Evolutionary conservation across 306 rosid genomes (phyloP), one percentile per base, ranked within the genome.

Genomic region (Cucurbita argyrosperma): DNA sequence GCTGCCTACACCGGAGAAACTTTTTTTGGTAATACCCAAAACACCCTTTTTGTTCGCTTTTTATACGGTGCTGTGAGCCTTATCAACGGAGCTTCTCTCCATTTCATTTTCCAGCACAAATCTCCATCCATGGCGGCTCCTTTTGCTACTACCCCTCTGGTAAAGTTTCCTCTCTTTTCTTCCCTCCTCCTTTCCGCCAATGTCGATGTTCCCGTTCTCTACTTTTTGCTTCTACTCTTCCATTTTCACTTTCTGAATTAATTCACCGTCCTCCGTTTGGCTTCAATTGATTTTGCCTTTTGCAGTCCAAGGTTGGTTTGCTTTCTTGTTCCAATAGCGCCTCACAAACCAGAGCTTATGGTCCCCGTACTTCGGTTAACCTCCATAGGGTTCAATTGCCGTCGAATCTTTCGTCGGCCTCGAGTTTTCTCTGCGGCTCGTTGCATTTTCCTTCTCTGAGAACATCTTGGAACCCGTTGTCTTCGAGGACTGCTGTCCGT

Each of bases 101-200:
- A 8, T 23, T 57, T 56, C 62, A 56, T 37, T 55, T 55, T 62
- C 23, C 6, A 37, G 70, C 60, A 23, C 59, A 11, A 53, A 71
- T 65, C 68, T 43, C 23, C 79, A 42, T 76, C 86, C 11, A 87
- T 87, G 92, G 89, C 88, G 74, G 69, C 86, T 71, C 14, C 82
- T 1, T 67, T 83, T 38, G 51, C 76, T 51, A 71, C 90, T 18
- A 26, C 80, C 11, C 72, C 84, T 39, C 72, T 84, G 84, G 92
- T 87, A 83, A 73, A 47, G 40, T 3, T 1, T 46, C 8, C 10
- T 51, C 0, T 19, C 0, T 12, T 67, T 64, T 61, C 45, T 51
- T 16, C 0, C 46, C 46, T 42, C 8, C 8, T 42, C 46, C 8
- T 42, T 42, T 42, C 9, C 8, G 1, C 51, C 12, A 10, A 10